Percentiles rank a stretch among this genome's conserved stretches.
Conservation (phyloP, 2,329 filamentous ascomycete species). For the Gliomastix tumulicola region DNA sequence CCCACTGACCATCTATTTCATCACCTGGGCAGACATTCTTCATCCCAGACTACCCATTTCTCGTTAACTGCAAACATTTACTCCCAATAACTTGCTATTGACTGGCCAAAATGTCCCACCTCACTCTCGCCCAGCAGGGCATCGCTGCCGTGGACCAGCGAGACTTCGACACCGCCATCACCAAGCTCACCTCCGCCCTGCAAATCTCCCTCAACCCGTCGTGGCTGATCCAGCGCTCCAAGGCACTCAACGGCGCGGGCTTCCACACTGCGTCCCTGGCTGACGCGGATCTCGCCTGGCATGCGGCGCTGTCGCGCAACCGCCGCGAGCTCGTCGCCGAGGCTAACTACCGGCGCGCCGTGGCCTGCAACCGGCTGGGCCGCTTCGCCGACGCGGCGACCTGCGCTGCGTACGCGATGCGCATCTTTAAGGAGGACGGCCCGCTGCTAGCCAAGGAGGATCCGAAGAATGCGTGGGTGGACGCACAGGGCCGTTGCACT, state of each 20-base stretch:
- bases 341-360: slow-evolving; percentile 74
- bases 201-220: slow-evolving; percentile 58
- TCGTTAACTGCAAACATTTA: not conserved
- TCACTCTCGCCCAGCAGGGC: slow-evolving; percentile 49
- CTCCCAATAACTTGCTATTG: not conserved
- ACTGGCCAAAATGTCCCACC: slow-evolving; percentile 38
- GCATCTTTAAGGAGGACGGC: slow-evolving; percentile 21
- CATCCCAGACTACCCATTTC: too few species aligned
- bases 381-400: slow-evolving; percentile 69
- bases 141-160: slow-evolving; percentile 55
- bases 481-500: slow-evolving; percentile 40
- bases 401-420: slow-evolving; percentile 55
- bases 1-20: too few species aligned
- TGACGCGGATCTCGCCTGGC: slow-evolving; percentile 62
- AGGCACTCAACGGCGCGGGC: slow-evolving; percentile 62
- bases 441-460: slow-evolving; percentile 24
- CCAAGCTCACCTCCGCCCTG: slow-evolving; percentile 61
- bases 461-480: slow-evolving; percentile 19
- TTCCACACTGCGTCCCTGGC: slow-evolving; percentile 57
- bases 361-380: slow-evolving; percentile 64
- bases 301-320: slow-evolving; percentile 52
- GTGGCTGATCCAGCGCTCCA: slow-evolving; percentile 79
- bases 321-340: slow-evolving; percentile 70
- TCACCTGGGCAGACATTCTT: too few species aligned
- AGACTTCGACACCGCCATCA: slow-evolving; percentile 62